phyloP scores from a whole-genome alignment of 345 rosid species.

The Microthlaspi erraticum region DNA sequence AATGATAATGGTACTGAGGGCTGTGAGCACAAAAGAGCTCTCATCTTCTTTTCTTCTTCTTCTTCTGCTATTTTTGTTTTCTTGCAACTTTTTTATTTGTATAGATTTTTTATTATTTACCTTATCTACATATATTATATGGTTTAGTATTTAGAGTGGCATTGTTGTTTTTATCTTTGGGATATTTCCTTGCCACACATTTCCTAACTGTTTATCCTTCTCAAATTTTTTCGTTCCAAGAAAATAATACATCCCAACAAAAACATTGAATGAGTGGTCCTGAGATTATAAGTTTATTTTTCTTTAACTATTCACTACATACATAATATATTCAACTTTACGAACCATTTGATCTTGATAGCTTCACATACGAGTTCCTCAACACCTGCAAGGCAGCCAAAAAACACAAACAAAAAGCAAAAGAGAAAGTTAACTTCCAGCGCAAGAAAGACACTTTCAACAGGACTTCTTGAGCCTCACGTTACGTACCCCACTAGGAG shows the following conservation, averaged over 20 bases:
- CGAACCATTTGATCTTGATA: conserved; percentile 28
- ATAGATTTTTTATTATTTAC: not conserved
- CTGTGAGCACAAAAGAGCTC: conserved; percentile 48
- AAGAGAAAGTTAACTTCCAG: not conserved
- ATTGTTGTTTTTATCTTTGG: conserved; percentile 32
- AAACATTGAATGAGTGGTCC: not conserved
- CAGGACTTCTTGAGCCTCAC: not conserved
- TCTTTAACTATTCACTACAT: not conserved
- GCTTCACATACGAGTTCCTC: conserved; percentile 58
- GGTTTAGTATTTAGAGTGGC: not conserved
- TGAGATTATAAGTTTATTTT: not conserved
- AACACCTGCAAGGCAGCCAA: conserved; percentile 46
- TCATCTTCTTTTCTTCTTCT: conserved; percentile 44
- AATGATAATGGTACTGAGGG: conserved; percentile 25
- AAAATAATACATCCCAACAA: not conserved
- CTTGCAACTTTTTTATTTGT: conserved; percentile 1
- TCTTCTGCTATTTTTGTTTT: conserved; percentile 8
- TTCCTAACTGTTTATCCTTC: conserved; percentile 18
- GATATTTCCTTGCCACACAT: conserved; percentile 29
- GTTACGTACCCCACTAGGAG: conserved; percentile 47
- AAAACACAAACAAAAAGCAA: not conserved
- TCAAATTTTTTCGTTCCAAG: not conserved
- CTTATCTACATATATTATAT: conserved; percentile 36
- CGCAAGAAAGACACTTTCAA: conserved; percentile 1
- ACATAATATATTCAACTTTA: not conserved